Evolutionary conservation across 371 early-diverging fungal species (phyloP).

Genomic region (Mucor velutinosus): DNA sequence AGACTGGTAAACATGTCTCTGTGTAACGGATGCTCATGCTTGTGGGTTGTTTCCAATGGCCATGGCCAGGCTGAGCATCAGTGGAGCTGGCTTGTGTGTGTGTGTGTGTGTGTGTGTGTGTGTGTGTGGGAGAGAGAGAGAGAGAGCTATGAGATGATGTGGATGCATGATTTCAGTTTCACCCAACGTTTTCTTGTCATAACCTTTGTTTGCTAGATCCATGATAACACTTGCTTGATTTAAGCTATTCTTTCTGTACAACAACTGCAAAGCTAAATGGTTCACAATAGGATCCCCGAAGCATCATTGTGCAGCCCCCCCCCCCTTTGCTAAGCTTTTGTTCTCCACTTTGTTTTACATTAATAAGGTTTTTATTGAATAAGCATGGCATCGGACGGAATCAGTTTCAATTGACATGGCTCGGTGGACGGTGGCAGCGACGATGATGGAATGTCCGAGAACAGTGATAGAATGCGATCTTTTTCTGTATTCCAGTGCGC

Average conservation of each 20-base stretch:
- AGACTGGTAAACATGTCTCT: background rate
- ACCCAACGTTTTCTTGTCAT: background rate
- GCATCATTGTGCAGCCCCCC: background rate
- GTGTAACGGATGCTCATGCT: background rate
- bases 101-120: no score
- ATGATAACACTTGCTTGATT: background rate
- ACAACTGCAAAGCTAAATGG: background rate
- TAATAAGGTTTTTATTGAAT: background rate
- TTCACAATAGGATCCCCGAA: background rate
- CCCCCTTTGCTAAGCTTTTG: background rate
- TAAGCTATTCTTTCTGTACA: background rate
- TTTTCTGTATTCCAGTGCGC: conserved; percentile 78
- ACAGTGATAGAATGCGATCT: conserved; percentile 54
- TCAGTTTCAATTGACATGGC: conserved; percentile 9
- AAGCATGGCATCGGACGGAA: background rate
- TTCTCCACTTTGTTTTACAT: no score
- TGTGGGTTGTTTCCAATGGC: background rate
- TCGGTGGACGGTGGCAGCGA: conserved; percentile 13
- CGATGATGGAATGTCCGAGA: conserved; percentile 12
- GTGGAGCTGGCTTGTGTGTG: no score
- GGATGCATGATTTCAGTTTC: background rate
- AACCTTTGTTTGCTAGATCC: background rate
- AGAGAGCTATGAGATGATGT: no score
- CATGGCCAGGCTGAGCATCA: no score
- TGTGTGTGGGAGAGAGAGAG: no score